These are phyloP conservation scores for Oryza rufipogon DNA, from an alignment of 176 grass and related monocot genomes.

Conservation along the genomic window DNA sequence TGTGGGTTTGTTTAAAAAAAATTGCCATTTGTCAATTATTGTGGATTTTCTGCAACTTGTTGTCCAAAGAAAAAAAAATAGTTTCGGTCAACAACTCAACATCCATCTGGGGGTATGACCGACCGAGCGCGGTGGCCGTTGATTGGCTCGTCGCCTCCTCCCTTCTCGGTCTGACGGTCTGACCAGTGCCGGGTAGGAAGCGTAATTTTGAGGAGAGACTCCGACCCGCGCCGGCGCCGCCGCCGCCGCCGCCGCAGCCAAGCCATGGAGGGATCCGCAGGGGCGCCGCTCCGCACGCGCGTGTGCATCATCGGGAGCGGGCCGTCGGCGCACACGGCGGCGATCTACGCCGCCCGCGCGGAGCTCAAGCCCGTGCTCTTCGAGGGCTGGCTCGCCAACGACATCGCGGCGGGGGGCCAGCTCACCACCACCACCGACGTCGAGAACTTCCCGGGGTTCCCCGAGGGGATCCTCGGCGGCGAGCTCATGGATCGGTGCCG, in stretches of 20 bases:
- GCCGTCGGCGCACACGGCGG: conserved; percentile 88
- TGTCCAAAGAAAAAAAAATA: too few species aligned
- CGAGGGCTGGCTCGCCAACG: conserved; percentile 90
- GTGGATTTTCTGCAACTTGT: neutral
- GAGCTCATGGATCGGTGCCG: conserved; percentile 86
- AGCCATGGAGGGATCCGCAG: conserved; percentile 63
- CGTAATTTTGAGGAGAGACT: neutral
- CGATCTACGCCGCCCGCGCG: conserved; percentile 90
- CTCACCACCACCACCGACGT: conserved; percentile 99
- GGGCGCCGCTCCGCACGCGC: conserved; percentile 56
- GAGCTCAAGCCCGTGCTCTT: conserved; percentile 91
- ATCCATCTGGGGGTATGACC: too few species aligned
- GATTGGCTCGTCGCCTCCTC: neutral
- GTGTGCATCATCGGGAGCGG: conserved; percentile 95
- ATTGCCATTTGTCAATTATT: too few species aligned
- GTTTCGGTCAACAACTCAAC: too few species aligned
- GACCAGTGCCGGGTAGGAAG: neutral
- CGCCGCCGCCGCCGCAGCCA: conserved; percentile 27
- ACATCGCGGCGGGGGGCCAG: conserved; percentile 75
- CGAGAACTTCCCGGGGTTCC: conserved; percentile 95
- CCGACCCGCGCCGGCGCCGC: conserved; percentile 24
- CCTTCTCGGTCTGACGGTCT: neutral
- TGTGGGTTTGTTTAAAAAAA: too few species aligned
- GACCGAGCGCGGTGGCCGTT: too few species aligned
- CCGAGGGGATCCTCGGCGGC: conserved; percentile 69